A percentile compares a stretch with the other conserved stretches of the same genome.
Evolutionary conservation across 495 filamentous ascomycete species (phyloP).

Genomic region (Saxispiralis lemnorum): DNA sequence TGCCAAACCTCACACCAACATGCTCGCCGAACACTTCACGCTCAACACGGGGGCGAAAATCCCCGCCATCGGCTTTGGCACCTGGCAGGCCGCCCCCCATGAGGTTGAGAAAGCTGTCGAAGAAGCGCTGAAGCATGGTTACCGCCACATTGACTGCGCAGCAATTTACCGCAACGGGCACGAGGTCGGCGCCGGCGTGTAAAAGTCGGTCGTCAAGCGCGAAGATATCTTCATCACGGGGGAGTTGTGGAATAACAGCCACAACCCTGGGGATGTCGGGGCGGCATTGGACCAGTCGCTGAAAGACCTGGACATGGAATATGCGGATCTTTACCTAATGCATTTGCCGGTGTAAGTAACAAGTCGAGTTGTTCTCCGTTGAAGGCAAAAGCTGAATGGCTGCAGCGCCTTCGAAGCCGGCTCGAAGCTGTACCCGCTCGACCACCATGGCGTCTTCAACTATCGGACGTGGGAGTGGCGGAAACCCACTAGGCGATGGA

Average conservation of each 20-base stretch:
- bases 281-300: slow-evolving; percentile 15
- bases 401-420: slow-evolving; percentile 18
- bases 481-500: slow-evolving; percentile 49
- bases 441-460: slow-evolving; percentile 53
- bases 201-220: slow-evolving; percentile 16
- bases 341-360: slow-evolving; percentile 28
- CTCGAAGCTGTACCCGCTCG: slow-evolving; percentile 30
- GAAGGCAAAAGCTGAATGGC: slow-evolving; percentile 17
- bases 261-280: slow-evolving; percentile 16
- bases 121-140: slow-evolving; percentile 16
- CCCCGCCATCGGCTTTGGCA: slow-evolving; percentile 31
- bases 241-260: slow-evolving; percentile 21
- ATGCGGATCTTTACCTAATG: slow-evolving; percentile 24
- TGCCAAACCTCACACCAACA: too few relatives aligned
- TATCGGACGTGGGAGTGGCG: slow-evolving; percentile 41
- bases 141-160: slow-evolving; percentile 20
- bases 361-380: slow-evolving; percentile 17
- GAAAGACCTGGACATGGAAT: slow-evolving; percentile 16
- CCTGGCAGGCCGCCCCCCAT: slow-evolving; percentile 28
- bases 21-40: too few relatives aligned
- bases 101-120: slow-evolving; percentile 26
- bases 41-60: too few relatives aligned
- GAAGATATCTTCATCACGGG: slow-evolving; percentile 18
- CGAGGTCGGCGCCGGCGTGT: slow-evolving; percentile 17
- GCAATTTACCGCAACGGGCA: slow-evolving; percentile 22